Evolutionary conservation across 192 early-diverging fungal species (phyloP).

Genomic region (Coemansia reversa): DNA sequence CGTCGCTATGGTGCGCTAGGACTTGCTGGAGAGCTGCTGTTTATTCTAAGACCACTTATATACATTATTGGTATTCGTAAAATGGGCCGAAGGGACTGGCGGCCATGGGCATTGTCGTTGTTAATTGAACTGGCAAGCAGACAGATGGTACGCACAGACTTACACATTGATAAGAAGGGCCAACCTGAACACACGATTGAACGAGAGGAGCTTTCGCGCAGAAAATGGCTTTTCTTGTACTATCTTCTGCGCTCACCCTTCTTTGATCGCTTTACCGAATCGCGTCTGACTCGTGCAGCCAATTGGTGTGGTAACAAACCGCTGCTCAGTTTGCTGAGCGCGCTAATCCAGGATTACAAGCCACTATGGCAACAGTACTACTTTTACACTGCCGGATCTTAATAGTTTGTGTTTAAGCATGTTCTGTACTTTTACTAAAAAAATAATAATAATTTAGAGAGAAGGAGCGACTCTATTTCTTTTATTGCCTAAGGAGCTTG

Average conservation of each 20-base stretch:
- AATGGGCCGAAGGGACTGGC: slow-evolving; percentile 73
- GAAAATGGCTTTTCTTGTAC: slow-evolving; percentile 72
- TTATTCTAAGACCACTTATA: slow-evolving; percentile 79
- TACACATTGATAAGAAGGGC: slow-evolving; percentile 17
- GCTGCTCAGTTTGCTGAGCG: slow-evolving; percentile 72
- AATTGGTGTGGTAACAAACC: slow-evolving; percentile 69
- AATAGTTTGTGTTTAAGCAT: slow-evolving; percentile 8
- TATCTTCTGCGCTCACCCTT: slow-evolving; percentile 86
- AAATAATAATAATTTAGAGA: too few species aligned
- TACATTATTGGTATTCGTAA: slow-evolving; percentile 79
- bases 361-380: slow-evolving; percentile 87
- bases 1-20: slow-evolving; percentile 56
- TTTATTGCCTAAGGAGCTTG: slow-evolving; percentile 11
- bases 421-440: not conserved
- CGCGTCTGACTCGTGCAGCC: slow-evolving; percentile 64
- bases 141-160: slow-evolving; percentile 49
- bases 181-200: slow-evolving; percentile 65
- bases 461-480: not conserved
- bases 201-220: slow-evolving; percentile 70
- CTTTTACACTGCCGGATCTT: slow-evolving; percentile 77
- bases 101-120: slow-evolving; percentile 83
- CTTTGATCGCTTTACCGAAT: slow-evolving; percentile 72
- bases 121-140: slow-evolving; percentile 63
- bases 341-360: slow-evolving; percentile 83
- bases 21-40: slow-evolving; percentile 71